Evolutionary conservation across 257 asterid genomes (phyloP).

Genomic region (Fraxinus cuspidata): DNA sequence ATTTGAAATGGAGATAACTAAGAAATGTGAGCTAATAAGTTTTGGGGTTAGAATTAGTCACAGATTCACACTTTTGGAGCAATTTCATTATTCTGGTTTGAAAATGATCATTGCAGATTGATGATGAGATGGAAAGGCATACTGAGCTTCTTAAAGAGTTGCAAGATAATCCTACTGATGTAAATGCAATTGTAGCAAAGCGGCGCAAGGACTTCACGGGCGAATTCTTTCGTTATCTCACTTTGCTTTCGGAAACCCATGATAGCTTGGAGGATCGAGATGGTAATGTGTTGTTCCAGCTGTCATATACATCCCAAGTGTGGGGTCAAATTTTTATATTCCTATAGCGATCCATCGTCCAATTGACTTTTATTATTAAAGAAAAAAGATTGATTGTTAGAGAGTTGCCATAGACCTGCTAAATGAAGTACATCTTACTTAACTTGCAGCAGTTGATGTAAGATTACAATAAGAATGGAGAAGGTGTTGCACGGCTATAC

Average conservation of each 20-base stretch:
- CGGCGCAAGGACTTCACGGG: conserved; percentile 78
- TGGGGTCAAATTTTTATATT: not conserved
- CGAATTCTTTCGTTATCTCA: conserved; percentile 76
- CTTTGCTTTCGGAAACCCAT: conserved; percentile 62
- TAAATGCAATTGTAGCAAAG: conserved; percentile 81
- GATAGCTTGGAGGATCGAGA: conserved; percentile 86
- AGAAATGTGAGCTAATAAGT: not conserved
- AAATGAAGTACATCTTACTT: not conserved
- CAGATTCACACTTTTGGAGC: not conserved
- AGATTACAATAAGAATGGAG: not conserved
- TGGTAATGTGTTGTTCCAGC: conserved; percentile 45
- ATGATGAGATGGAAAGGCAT: conserved; percentile 86
- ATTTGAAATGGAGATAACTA: not conserved
- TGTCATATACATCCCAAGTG: not conserved
- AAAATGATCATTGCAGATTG: conserved; percentile 67
- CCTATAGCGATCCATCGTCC: not conserved
- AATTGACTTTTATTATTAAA: not conserved
- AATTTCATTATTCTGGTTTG: conserved; percentile 24
- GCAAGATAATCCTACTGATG: conserved; percentile 73
- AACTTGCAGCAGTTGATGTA: not conserved
- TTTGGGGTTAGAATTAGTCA: conserved; percentile 19
- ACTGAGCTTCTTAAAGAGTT: conserved; percentile 70
- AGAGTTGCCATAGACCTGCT: not conserved
- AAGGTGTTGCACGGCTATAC: not conserved
- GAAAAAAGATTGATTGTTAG: not conserved